Base-by-base conservation (phyloP, 768 basidiomycete genomes). In the Tylopilus sp. region DNA sequence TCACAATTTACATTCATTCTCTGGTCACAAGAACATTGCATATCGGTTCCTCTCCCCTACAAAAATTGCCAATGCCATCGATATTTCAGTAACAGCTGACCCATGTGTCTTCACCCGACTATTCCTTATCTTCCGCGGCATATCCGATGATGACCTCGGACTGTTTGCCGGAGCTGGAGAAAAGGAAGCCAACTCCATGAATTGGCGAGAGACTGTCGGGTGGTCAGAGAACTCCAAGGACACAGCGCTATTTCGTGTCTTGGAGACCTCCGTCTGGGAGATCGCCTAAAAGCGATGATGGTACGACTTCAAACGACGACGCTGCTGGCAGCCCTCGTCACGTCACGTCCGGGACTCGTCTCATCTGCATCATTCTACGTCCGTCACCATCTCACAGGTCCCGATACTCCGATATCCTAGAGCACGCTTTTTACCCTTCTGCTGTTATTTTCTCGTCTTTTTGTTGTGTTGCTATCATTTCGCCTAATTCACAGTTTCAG, bases 211-310 rank as follows among this genome's bases (percentile, higher is more conserved):
- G 61, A 70, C 83, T 36, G 80, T 91, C 40, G 85, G 84, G 21
- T 92, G 88, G 86, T 82, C 83, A 9, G 91, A 92, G 68, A 79
- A 84, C 61, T 83, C 83, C 48, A 90, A 89, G 66, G 89, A 91
- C 55, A 62, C 81, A 18, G 72, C 78, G 15, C 71, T 84, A 66
- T 91, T 92, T 73, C 81, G 90, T 23, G 80, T 93, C 43, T 69
- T 92, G 61, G 90, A 93, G 70, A 84, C 82, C 13, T 85, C 88
- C 4, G 76, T 91, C 35, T 74, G 91, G 60, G 90, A 93, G 73
- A 76, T 89, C 47, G 71, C 73, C 45, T 86, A 66, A 65, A 44
- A 31, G 44, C 30, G 25, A 41, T 33, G 18, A 17, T 35, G 26
- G 38, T 31, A 17, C 18, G 35, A 33, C 25, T 36, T 54, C 40